Base-by-base conservation (phyloP, 306 rosid genomes). In the Lupinus albus region DNA sequence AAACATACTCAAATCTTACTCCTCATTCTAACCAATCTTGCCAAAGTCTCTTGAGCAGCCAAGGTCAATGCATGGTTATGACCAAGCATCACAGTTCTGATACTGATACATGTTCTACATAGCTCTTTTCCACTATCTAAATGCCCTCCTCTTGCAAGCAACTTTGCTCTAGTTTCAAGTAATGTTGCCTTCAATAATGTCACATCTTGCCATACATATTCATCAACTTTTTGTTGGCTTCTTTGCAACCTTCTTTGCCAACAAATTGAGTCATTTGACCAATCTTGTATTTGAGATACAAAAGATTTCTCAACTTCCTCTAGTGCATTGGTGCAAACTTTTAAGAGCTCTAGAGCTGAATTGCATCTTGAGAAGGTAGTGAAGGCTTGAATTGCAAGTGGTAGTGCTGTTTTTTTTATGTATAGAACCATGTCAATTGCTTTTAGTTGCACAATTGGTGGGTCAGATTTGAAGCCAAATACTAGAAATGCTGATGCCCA, bases 401-500 rank as follows among this genome's bases (percentile, higher is more conserved):
- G 96, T 21, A 89, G 90, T 50, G 95, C 96, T 4, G 89, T 81
- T 79, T 79, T 89, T 57, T 69, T 85, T 32, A 92, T 84, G 82
- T 87, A 87, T 11, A 84, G 56, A 39, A 84, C 95, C 92, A 92
- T 79, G 71, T 87, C 89, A 2, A 57, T 56, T 36, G 96, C 85
- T 68, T 89, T 83, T 0, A 89, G 73, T 17, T 87, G 85, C 71
- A 87, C 83, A 0, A 82, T 44, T 7, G 96, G 96, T 0, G 97
- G 95, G 47, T 92, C 95, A 0, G 88, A 84, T 81, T 89, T 89
- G 87, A 87, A 92, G 10, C 97, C 97, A 5, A 92, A 92, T 8
- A 92, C 95, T 1, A 92, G 92, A 61, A 92, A 89, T 41, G 96
- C 95, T 6, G 96, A 85, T 13, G 94, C 86, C 97, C 97, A 92